Evolutionary conservation across 1,284 basidiomycete genomes (phyloP).

Genomic region (Phaffia rhodozyma): DNA sequence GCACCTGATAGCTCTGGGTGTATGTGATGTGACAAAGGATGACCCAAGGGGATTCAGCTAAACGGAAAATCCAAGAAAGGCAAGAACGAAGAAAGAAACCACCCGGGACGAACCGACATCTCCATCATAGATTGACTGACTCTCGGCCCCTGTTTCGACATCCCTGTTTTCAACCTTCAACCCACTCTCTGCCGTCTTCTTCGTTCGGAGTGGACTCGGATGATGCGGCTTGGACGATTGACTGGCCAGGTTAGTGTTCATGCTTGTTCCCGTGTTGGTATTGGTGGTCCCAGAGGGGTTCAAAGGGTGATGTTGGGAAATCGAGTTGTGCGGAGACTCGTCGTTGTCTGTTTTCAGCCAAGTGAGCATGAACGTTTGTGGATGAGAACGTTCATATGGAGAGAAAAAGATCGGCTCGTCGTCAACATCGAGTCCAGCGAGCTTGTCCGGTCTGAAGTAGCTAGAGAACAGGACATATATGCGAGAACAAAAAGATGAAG

Average conservation of each 20-base stretch:
- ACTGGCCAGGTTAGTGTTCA: too few relatives aligned
- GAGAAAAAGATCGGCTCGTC: too few relatives aligned
- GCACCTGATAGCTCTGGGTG: not conserved
- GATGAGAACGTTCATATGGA: too few relatives aligned
- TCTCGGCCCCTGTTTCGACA: slow-evolving; percentile 1
- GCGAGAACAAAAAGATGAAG: too few relatives aligned
- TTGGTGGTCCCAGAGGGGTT: not conserved
- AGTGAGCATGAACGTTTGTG: too few relatives aligned
- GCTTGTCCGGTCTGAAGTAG: too few relatives aligned
- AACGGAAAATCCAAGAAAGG: not conserved
- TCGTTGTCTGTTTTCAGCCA: slow-evolving; percentile 10
- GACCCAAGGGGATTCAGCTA: not conserved
- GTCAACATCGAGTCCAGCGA: too few relatives aligned
- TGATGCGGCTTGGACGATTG: not conserved
- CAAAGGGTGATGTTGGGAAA: not conserved
- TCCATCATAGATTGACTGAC: slow-evolving; percentile 10
- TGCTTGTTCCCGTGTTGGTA: not conserved
- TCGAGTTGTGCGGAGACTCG: slow-evolving; percentile 7
- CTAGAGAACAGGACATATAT: too few relatives aligned
- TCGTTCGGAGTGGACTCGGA: not conserved
- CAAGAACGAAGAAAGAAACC: not conserved
- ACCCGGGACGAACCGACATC: slow-evolving; percentile 12
- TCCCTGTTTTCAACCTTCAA: not conserved
- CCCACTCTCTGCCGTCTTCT: not conserved
- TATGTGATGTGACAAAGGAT: not conserved